phyloP scores from a whole-genome alignment of 164 flowering plant genomes.

The Cinnamomum micranthum region DNA sequence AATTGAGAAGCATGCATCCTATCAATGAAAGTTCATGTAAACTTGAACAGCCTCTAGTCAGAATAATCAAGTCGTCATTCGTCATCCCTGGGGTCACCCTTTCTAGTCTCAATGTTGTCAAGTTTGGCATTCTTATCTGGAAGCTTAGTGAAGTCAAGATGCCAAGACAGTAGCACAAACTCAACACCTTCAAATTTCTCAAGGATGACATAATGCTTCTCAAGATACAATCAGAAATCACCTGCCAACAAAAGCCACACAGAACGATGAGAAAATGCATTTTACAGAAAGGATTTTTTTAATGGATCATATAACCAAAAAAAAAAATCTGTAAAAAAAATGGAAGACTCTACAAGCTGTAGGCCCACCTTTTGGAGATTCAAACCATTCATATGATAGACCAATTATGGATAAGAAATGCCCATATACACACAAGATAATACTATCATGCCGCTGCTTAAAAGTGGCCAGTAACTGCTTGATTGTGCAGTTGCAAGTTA shows the following conservation, averaged over 20 bases:
- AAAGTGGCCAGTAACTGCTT: not conserved
- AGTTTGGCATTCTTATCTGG: constrained; percentile 38
- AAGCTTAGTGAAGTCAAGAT: constrained; percentile 56
- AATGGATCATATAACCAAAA: too few species aligned
- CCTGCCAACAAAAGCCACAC: constrained; percentile 32
- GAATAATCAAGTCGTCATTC: constrained; percentile 51
- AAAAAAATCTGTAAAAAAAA: too few species aligned
- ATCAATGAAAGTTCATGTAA: constrained; percentile 56
- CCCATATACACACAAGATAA: not conserved
- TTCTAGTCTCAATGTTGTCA: constrained; percentile 60
- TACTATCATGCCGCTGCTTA: not conserved
- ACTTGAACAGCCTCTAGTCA: constrained; percentile 43
- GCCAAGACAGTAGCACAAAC: constrained; percentile 68
- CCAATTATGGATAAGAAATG: not conserved
- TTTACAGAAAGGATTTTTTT: not conserved
- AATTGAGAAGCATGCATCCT: constrained; percentile 63
- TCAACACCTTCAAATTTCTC: constrained; percentile 40
- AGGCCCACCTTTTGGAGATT: not conserved
- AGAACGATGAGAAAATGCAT: not conserved
- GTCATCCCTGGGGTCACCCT: constrained; percentile 79
- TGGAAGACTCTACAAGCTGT: not conserved
- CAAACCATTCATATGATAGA: not conserved
- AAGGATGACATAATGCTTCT: constrained; percentile 34
- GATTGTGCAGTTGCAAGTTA: not conserved
- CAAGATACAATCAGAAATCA: constrained; percentile 52